A percentile compares a stretch with the other conserved stretches of the same genome.
phyloP scores from a whole-genome alignment of 495 filamentous ascomycete genomes.

The Margaritispora aquatica region DNA sequence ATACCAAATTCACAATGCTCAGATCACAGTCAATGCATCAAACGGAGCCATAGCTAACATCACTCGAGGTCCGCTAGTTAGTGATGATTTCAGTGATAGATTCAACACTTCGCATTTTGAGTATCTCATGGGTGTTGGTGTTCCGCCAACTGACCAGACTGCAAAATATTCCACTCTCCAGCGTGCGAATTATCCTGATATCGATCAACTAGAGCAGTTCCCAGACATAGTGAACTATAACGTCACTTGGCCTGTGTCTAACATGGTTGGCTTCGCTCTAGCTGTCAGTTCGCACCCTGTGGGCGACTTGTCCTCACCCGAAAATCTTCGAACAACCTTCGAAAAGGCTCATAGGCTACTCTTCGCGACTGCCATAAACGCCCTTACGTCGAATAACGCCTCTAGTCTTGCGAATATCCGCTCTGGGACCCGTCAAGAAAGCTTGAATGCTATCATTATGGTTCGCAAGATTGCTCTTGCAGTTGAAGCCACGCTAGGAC shows the following conservation, averaged over 20 bases:
- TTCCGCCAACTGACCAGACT: background rate
- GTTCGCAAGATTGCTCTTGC: constrained; percentile 31
- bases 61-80: too few species aligned
- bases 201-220: background rate
- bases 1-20: constrained; percentile 31
- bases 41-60: too few species aligned
- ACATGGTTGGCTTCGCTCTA: constrained; percentile 31
- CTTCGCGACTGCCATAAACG: constrained; percentile 30
- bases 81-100: constrained; percentile 12
- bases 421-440: background rate
- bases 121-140: constrained; percentile 22
- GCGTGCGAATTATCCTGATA: constrained; percentile 7
- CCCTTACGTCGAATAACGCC: too few species aligned
- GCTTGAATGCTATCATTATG: constrained; percentile 26
- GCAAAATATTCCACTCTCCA: background rate
- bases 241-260: constrained; percentile 12
- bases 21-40: constrained; percentile 24
- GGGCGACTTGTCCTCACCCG: constrained; percentile 24
- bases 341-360: constrained; percentile 30
- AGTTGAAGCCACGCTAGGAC: constrained; percentile 31
- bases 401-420: too few species aligned
- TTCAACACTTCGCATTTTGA: constrained; percentile 35
- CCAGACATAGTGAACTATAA: constrained; percentile 9
- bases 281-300: constrained; percentile 12
- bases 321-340: constrained; percentile 24